A percentile compares a stretch with the other conserved stretches of the same genome.
phyloP scores from a whole-genome alignment of 1,284 basidiomycete species.

The Boletus smithii region DNA sequence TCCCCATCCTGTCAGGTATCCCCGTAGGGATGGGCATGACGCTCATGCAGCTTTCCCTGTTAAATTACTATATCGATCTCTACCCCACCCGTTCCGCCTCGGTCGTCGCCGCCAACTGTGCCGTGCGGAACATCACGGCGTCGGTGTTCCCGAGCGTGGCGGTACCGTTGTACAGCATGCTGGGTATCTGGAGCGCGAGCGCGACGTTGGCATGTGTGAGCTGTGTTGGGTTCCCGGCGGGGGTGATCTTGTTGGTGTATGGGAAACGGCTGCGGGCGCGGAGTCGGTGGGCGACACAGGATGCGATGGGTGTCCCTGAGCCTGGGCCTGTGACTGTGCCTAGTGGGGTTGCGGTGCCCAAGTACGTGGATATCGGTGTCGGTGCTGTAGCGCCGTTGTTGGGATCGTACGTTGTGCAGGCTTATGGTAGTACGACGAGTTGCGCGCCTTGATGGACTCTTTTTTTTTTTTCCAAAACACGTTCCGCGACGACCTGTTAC shows the following conservation, averaged over 20 bases:
- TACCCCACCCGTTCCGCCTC: conserved; percentile 29
- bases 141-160: conserved; percentile 26
- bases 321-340: background rate
- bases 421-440: conserved; percentile 19
- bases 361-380: background rate
- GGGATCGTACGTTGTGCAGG: conserved; percentile 2
- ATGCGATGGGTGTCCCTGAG: conserved; percentile 1
- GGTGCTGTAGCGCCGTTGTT: conserved; percentile 16
- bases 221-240: conserved; percentile 24
- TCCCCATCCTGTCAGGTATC: conserved; percentile 25
- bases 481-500: background rate
- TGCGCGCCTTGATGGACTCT: conserved; percentile 3
- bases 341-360: background rate
- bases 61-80: conserved; percentile 33
- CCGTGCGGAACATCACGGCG: conserved; percentile 22
- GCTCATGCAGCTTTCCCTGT: conserved; percentile 27
- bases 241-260: conserved; percentile 20
- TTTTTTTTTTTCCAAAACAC: background rate
- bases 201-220: conserved; percentile 22
- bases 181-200: conserved; percentile 23
- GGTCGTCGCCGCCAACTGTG: conserved; percentile 28
- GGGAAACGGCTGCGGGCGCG: conserved; percentile 21
- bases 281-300: conserved; percentile 29
- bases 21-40: conserved; percentile 32
- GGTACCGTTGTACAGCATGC: conserved; percentile 20